Percentiles rank a stretch among this genome's conserved stretches.
These are phyloP conservation scores for Ochetophila trinervis DNA, from an alignment of 306 rosid species.

Conservation along the genomic window DNA sequence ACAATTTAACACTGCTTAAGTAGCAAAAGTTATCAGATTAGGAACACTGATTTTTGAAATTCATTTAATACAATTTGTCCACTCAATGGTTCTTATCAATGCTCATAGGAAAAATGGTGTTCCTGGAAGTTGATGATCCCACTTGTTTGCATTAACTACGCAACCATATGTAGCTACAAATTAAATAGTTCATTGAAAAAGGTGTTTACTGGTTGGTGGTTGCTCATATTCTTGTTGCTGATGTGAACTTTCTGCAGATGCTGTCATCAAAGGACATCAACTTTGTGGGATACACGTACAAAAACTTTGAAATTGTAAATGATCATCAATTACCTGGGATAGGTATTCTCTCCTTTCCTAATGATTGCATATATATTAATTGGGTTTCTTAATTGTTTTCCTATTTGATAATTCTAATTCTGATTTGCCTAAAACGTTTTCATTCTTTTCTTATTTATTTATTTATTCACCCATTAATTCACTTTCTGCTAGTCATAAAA, in stretches of 20 bases:
- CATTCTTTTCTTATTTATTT: too few relatives aligned
- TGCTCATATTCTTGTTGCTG: constrained; percentile 32
- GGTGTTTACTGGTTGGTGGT: constrained; percentile 24
- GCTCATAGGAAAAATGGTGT: background rate
- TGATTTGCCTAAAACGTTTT: background rate
- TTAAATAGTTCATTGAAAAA: background rate
- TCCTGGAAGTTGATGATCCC: background rate
- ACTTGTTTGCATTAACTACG: background rate
- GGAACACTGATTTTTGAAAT: background rate
- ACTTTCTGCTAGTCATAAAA: too few relatives aligned
- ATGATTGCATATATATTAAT: constrained; percentile 1
- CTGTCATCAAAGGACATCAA: constrained; percentile 86
- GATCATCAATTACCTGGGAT: constrained; percentile 87
- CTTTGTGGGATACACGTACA: constrained; percentile 95
- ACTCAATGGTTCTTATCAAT: too few relatives aligned
- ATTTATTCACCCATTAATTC: too few relatives aligned
- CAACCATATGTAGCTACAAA: background rate
- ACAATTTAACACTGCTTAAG: constrained; percentile 1
- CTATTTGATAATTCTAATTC: background rate
- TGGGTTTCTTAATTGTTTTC: background rate
- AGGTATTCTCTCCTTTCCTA: constrained; percentile 46
- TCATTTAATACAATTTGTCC: background rate
- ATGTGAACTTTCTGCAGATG: constrained; percentile 63
- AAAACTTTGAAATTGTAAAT: constrained; percentile 88
- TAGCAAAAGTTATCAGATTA: background rate